Base-by-base conservation (phyloP, 345 rosid species). In the Turnera subulata region DNA sequence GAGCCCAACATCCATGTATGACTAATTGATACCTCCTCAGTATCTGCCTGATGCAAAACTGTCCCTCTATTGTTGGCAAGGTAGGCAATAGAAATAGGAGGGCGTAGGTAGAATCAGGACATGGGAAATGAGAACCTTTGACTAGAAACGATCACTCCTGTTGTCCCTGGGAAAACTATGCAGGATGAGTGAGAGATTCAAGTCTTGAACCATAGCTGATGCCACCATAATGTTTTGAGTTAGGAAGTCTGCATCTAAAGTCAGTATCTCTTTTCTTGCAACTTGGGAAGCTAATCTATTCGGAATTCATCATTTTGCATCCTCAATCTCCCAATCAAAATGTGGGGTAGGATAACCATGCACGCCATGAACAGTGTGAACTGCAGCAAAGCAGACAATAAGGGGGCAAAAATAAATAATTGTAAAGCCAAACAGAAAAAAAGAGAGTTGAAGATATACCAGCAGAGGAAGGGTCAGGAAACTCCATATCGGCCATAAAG, bases 401-500 rank as follows among this genome's bases (percentile, higher is more conserved):
- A 67, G 65, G 43, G 61, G 58, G 18, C 35, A 49, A 33, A 51
- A 50, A 49, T 29, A 12, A 44, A 40, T 39, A 48, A 33, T 38
- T 58, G 4, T 63, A 56, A 21, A 40, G 53, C 64, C 19, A 62
- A 33, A 39, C 14, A 39, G 24, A 4, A 53, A 20, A 50, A 52
- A 5, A 20, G 39, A 25, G 21, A 22, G 25, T 18, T 4, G 6
- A 35, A 35, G 35, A 66, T 25, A 2, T 84, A 92, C 98, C 92
- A 92, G 83, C 65, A 92, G 96, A 61, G 98, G 98, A 58, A 92
- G 81, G 65, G 96, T 81, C 85, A 92, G 74, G 78, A 92, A 81
- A 40, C 98, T 77, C 95, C 96, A 92, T 56, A 92, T 83, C 32
- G 98, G 98, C 96, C 96, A 92, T 57, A 92, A 52, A 61, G 98